Base-by-base conservation (phyloP, 345 rosid species). In the Citrus cavaleriei region DNA sequence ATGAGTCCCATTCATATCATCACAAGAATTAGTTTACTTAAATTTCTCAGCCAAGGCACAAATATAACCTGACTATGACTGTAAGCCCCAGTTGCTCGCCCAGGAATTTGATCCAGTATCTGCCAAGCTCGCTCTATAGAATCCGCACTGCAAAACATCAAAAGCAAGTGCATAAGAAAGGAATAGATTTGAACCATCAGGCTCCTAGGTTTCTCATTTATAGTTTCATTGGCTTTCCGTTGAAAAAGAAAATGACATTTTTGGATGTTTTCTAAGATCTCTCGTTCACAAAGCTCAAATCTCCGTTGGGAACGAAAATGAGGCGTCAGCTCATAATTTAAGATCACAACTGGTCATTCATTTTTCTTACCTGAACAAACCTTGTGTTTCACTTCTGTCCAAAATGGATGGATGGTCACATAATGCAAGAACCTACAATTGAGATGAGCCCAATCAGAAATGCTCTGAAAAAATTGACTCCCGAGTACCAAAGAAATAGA, bases 51-150 rank as follows among this genome's bases (percentile, higher is more conserved):
- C 57, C 46, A 61, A 32, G 69, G 54, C 25, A 63, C 59, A 67
- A 62, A 78, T 73, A 78, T 61, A 70, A 95, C 98, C 96, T 95
- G 99, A 82, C 99, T 92, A 82, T 95, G 99, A 80, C 99, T 95
- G 81, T 93, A 95, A 83, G 99, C 97, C 81, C 99, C 99, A 70
- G 97, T 95, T 32, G 99, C 99, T 84, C 90, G 87, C 76, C 97
- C 97, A 55, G 98, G 98, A 89, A 95, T 95, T 80, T 92, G 97
- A 82, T 90, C 94, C n/a, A 95, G 93, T 84, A 93, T 91, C 88
- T 92, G 86, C 98, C 97, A 85, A 76, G 98, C 98, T 68, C 98
- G 86, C 73, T 85, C 90, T 66, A 95, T 95, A 71, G 99, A 81
- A 79, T 95, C 99, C 10, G 97, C 87, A 88, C 99, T 95, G 86